Percentiles rank a stretch among this genome's conserved stretches.
Conservation (phyloP, 1,139 yeast species). For the Yamadazyma mexicana region DNA sequence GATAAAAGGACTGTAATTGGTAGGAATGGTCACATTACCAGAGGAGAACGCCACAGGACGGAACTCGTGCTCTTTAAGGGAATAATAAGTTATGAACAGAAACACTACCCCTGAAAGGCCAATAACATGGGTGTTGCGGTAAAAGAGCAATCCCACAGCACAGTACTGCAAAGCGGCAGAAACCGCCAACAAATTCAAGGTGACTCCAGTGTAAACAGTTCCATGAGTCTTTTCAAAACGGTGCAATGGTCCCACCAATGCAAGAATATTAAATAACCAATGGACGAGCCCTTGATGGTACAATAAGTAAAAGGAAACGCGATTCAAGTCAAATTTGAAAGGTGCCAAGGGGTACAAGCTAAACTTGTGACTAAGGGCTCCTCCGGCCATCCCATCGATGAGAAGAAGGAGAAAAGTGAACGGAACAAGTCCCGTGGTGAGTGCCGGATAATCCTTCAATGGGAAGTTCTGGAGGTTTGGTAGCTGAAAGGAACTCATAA, state of each 20-base stretch:
- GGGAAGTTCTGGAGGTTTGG: slow-evolving; percentile 1
- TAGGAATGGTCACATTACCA: slow-evolving; percentile 49
- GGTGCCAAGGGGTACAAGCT: slow-evolving; percentile 59
- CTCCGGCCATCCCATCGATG: slow-evolving; percentile 25
- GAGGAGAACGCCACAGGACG: slow-evolving; percentile 44
- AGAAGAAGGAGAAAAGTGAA: slow-evolving; percentile 48
- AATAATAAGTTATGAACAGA: slow-evolving; percentile 63
- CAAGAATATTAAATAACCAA: slow-evolving; percentile 60
- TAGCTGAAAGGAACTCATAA: not conserved
- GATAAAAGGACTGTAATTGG: slow-evolving; percentile 59
- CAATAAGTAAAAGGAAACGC: slow-evolving; percentile 74
- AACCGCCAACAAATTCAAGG: slow-evolving; percentile 72
- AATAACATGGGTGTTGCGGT: slow-evolving; percentile 54
- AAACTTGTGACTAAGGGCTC: slow-evolving; percentile 21
- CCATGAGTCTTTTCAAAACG: slow-evolving; percentile 77
- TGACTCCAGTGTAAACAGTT: slow-evolving; percentile 83
- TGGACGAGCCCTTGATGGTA: slow-evolving; percentile 66
- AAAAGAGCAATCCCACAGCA: slow-evolving; percentile 51
- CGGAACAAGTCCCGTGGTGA: slow-evolving; percentile 62
- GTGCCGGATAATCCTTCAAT: slow-evolving; percentile 48
- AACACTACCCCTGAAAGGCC: slow-evolving; percentile 81
- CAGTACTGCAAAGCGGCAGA: slow-evolving; percentile 70
- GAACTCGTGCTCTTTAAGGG: slow-evolving; percentile 56
- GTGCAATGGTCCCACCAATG: slow-evolving; percentile 61
- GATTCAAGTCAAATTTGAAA: slow-evolving; percentile 55